A percentile compares a stretch with the other conserved stretches of the same genome.
These are phyloP conservation scores for Maudiozyma barnettii DNA, from an alignment of 805 yeast genomes.

Conservation along the genomic window DNA sequence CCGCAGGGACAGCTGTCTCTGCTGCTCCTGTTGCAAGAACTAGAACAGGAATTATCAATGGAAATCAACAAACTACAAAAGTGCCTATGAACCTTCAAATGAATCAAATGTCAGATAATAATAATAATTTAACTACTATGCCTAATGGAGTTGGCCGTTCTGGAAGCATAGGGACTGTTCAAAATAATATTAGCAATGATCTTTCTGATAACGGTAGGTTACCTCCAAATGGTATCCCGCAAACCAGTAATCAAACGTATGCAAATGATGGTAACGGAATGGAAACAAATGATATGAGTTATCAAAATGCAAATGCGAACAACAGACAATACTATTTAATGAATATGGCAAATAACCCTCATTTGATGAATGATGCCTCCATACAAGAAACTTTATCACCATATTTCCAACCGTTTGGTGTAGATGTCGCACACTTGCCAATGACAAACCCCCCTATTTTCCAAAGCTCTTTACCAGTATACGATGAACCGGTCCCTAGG, in stretches of 20 bases:
- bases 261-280: no score
- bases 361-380: slow-evolving; percentile 23
- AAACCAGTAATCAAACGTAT: no score
- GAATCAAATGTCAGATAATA: not conserved
- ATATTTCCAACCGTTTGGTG: slow-evolving; percentile 36
- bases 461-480: slow-evolving; percentile 32
- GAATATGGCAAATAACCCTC: slow-evolving; percentile 19
- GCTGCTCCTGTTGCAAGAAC: no score
- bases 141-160: not conserved
- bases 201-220: no score
- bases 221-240: no score
- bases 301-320: not conserved
- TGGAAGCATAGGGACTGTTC: no score
- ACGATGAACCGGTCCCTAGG: slow-evolving; percentile 24
- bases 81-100: not conserved
- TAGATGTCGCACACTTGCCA: slow-evolving; percentile 36
- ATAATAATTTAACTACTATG: not conserved
- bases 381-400: slow-evolving; percentile 34
- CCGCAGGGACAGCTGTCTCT: no score
- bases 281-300: not conserved
- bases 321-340: slow-evolving; percentile 10
- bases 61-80: not conserved
- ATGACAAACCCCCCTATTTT: slow-evolving; percentile 39
- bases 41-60: not conserved
- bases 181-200: no score